These are phyloP conservation scores for Trypanosomatidae sp. DNA, from an alignment of 208 protist genomes.

Conservation along the genomic window DNA sequence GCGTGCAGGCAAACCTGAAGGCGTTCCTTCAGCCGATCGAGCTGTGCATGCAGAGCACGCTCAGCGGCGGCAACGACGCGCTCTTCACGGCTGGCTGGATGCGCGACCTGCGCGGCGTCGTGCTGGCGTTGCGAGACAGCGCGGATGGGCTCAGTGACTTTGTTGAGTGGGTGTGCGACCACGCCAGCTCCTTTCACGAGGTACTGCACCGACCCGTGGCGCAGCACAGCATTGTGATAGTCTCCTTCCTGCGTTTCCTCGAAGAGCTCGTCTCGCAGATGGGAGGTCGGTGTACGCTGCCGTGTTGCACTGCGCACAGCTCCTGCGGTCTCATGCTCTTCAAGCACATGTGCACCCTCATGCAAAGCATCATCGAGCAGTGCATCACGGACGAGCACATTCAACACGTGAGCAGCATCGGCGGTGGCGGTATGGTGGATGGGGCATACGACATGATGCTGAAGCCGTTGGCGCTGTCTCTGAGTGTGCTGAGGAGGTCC, in stretches of 20 bases:
- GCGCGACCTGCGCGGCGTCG: conserved; percentile 76
- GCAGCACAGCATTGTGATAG: conserved; percentile 63
- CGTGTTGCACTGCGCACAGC: conserved; percentile 58
- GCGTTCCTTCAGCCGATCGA: conserved; percentile 66
- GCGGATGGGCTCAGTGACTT: conserved; percentile 58
- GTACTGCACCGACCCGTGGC: conserved; percentile 37
- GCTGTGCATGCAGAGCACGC: conserved; percentile 65
- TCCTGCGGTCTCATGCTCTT: conserved; percentile 75
- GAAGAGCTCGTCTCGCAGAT: conserved; percentile 60
- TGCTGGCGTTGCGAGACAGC: conserved; percentile 47
- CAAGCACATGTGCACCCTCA: conserved; percentile 58
- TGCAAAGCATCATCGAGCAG: conserved; percentile 64
- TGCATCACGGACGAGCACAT: conserved; percentile 65
- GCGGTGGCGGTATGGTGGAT: conserved; percentile 29
- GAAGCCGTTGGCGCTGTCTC: conserved; percentile 77
- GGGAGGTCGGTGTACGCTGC: conserved; percentile 37
- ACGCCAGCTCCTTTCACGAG: conserved; percentile 40
- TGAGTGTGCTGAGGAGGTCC: conserved; percentile 61
- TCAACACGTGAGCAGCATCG: conserved; percentile 26
- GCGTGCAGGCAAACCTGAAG: conserved; percentile 36
- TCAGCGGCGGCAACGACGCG: conserved; percentile 42
- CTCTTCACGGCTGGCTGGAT: conserved; percentile 86
- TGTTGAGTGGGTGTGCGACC: conserved; percentile 74
- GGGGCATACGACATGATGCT: conserved; percentile 65
- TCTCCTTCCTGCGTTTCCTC: conserved; percentile 72